These are phyloP conservation scores for Tuber calosporum DNA, from an alignment of 495 filamentous ascomycete genomes.

Conservation along the genomic window DNA sequence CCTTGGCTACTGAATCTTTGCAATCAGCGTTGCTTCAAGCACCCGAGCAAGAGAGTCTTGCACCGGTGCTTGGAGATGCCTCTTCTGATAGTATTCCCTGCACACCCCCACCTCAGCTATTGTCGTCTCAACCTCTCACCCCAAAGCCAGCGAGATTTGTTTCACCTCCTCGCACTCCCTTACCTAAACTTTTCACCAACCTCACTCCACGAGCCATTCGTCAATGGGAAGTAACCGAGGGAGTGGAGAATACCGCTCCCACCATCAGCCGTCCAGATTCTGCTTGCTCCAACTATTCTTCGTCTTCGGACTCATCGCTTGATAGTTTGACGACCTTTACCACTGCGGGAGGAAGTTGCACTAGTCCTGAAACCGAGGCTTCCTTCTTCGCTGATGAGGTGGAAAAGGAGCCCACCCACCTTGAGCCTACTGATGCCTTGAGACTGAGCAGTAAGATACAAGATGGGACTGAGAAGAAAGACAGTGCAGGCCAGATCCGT, in stretches of 20 bases:
- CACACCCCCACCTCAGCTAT: slow-evolving; percentile 25
- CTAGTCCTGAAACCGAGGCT: slow-evolving; percentile 52
- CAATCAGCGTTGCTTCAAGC: neutral
- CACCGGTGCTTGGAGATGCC: slow-evolving; percentile 8
- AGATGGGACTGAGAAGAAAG: slow-evolving; percentile 4
- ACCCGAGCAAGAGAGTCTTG: neutral
- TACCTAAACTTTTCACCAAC: slow-evolving; percentile 50
- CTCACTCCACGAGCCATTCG: slow-evolving; percentile 41
- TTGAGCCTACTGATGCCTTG: neutral
- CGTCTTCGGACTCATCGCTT: slow-evolving; percentile 63
- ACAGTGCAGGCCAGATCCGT: slow-evolving; percentile 12
- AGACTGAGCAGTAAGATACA: neutral
- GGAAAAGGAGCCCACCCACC: neutral
- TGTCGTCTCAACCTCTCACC: slow-evolving; percentile 42
- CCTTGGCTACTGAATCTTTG: neutral
- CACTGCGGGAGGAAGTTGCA: slow-evolving; percentile 61
- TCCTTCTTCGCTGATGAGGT: slow-evolving; percentile 13
- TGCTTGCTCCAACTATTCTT: slow-evolving; percentile 56
- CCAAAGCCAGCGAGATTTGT: slow-evolving; percentile 44
- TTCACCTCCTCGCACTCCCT: slow-evolving; percentile 57
- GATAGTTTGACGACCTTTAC: slow-evolving; percentile 59
- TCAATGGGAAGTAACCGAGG: slow-evolving; percentile 32
- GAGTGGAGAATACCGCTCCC: slow-evolving; percentile 43
- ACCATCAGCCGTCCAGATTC: slow-evolving; percentile 52
- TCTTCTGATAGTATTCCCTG: slow-evolving; percentile 19